Evolutionary conservation across 1,284 basidiomycete species (phyloP).

Genomic region (Trametes polyzona): DNA sequence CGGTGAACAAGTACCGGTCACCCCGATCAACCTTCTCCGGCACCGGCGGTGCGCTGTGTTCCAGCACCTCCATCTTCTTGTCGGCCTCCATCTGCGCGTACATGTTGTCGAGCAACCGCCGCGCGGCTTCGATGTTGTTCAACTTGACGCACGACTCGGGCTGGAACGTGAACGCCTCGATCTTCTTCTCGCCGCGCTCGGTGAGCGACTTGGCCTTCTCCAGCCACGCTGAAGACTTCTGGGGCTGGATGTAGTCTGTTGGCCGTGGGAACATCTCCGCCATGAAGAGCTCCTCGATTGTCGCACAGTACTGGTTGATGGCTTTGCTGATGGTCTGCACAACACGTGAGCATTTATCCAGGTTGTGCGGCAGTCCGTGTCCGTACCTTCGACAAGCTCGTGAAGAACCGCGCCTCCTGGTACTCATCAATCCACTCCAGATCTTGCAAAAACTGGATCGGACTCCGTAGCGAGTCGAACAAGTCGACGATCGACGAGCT

Average conservation of each 20-base stretch:
- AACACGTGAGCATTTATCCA: neutral
- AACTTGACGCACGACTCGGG: slow-evolving; percentile 95
- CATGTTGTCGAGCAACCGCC: slow-evolving; percentile 90
- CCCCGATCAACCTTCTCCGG: slow-evolving; percentile 59
- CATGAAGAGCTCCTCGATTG: slow-evolving; percentile 89
- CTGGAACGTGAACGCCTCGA: slow-evolving; percentile 93
- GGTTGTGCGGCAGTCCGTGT: neutral
- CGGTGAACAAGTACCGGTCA: slow-evolving; percentile 85
- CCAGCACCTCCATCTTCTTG: slow-evolving; percentile 74
- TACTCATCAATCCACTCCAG: slow-evolving; percentile 92
- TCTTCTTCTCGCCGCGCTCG: slow-evolving; percentile 83
- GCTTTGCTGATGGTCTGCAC: slow-evolving; percentile 87
- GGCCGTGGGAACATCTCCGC: slow-evolving; percentile 92
- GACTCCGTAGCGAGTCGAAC: slow-evolving; percentile 92
- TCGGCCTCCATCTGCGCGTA: slow-evolving; percentile 94
- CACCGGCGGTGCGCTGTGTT: slow-evolving; percentile 64
- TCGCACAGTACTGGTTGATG: slow-evolving; percentile 90
- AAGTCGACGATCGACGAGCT: slow-evolving; percentile 97
- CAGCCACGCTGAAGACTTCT: slow-evolving; percentile 92
- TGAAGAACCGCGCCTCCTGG: slow-evolving; percentile 90
- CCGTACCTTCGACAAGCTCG: slow-evolving; percentile 79
- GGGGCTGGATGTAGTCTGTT: slow-evolving; percentile 73
- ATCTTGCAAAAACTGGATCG: slow-evolving; percentile 86
- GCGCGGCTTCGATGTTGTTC: slow-evolving; percentile 95
- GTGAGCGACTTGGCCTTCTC: slow-evolving; percentile 89